These are phyloP conservation scores for Cladophialophora bantiana DNA, from an alignment of 2,329 filamentous ascomycete species.

Conservation along the genomic window DNA sequence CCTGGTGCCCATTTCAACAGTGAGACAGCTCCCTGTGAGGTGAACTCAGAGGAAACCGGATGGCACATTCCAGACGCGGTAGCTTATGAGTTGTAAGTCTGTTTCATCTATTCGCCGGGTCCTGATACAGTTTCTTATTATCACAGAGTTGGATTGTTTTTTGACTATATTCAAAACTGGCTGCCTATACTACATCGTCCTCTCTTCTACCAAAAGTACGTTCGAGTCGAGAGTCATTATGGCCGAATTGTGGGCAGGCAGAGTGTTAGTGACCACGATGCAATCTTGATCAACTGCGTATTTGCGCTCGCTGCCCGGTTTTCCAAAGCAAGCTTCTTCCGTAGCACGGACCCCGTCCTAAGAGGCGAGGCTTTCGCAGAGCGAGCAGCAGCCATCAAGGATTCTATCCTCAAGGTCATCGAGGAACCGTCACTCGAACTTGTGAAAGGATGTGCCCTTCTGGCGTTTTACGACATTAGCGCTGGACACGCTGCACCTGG, in stretches of 20 bases:
- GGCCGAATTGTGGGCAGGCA: neutral
- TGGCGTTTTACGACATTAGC: slow-evolving; percentile 25
- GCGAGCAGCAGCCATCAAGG: slow-evolving; percentile 17
- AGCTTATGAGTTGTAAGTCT: slow-evolving; percentile 20
- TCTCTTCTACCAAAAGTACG: slow-evolving; percentile 9
- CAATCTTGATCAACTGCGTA: slow-evolving; percentile 22
- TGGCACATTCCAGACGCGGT: slow-evolving; percentile 18
- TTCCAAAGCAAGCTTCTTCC: slow-evolving; percentile 9
- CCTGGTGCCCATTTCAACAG: neutral
- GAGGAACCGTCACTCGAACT: slow-evolving; percentile 20
- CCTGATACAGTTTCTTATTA: neutral
- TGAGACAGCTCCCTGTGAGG: neutral
- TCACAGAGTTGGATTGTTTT: slow-evolving; percentile 11
- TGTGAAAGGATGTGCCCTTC: slow-evolving; percentile 20
- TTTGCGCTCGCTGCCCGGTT: slow-evolving; percentile 20
- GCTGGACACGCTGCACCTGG: slow-evolving; percentile 5
- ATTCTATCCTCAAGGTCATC: slow-evolving; percentile 14
- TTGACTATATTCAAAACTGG: slow-evolving; percentile 17
- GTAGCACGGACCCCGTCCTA: neutral
- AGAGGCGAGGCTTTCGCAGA: slow-evolving; percentile 4
- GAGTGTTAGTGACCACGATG: neutral
- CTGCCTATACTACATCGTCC: slow-evolving; percentile 16
- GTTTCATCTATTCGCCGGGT: neutral
- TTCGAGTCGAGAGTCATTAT: neutral
- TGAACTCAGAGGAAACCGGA: neutral